These are phyloP conservation scores for Beauveria australis DNA, from an alignment of 2,329 filamentous ascomycete species.

Conservation along the genomic window DNA sequence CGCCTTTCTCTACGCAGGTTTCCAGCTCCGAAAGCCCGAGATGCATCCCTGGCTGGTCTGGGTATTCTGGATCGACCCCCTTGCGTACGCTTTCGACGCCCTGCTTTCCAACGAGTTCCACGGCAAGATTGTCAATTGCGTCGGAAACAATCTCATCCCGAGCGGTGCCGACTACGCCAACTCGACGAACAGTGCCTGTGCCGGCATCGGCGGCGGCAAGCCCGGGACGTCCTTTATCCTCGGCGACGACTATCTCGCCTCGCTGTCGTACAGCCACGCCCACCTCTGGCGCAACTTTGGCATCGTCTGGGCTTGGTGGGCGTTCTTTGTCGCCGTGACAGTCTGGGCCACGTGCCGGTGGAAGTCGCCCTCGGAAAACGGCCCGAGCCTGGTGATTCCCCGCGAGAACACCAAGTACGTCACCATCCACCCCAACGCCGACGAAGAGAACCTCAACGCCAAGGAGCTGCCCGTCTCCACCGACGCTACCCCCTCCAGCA, in stretches of 20 bases:
- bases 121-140: conserved; percentile 42
- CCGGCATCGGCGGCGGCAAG: conserved; percentile 48
- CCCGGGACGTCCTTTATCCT: conserved; percentile 39
- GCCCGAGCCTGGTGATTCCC: conserved; percentile 51
- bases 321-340: conserved; percentile 48
- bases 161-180: conserved; percentile 39
- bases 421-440: conserved; percentile 20
- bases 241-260: conserved; percentile 50
- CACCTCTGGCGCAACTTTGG: conserved; percentile 55
- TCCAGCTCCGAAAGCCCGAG: conserved; percentile 50
- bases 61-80: conserved; percentile 57
- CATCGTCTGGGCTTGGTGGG: conserved; percentile 57
- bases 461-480: conserved; percentile 14
- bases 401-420: conserved; percentile 37
- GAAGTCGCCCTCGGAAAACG: conserved; percentile 43
- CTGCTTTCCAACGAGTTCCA: conserved; percentile 66
- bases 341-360: conserved; percentile 49
- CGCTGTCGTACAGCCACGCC: conserved; percentile 42
- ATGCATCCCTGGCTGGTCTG: conserved; percentile 58
- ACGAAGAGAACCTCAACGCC: conserved; percentile 40
- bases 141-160: conserved; percentile 41
- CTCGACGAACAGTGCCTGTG: conserved; percentile 40
- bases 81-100: conserved; percentile 62
- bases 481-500: conserved; percentile 27
- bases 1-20: conserved; percentile 55